A percentile compares a stretch with the other conserved stretches of the same genome.
Evolutionary conservation across 805 yeast species (phyloP).

Genomic region (Myxozyma vanderwaltii): DNA sequence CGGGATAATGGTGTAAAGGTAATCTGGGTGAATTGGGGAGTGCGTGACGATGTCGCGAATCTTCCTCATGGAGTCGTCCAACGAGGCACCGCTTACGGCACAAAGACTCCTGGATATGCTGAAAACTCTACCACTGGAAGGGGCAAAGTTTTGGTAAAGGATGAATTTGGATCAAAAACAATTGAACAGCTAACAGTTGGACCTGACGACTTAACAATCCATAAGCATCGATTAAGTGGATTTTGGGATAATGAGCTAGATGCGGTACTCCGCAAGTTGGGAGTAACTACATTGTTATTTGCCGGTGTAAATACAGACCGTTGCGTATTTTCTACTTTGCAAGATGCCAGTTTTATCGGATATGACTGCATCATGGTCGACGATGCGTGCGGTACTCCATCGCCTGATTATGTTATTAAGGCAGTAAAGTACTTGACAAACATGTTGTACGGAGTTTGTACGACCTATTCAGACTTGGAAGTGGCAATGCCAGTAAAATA

Average conservation of each 20-base stretch:
- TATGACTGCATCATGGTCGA: slow-evolving; percentile 31
- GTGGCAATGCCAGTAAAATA: background rate
- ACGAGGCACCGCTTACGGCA: slow-evolving; percentile 19
- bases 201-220: slow-evolving; percentile 15
- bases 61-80: slow-evolving; percentile 19
- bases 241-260: slow-evolving; percentile 32
- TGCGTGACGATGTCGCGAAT: slow-evolving; percentile 26
- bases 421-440: slow-evolving; percentile 24
- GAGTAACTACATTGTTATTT: slow-evolving; percentile 23
- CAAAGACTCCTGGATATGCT: slow-evolving; percentile 26
- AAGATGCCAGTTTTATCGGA: slow-evolving; percentile 29
- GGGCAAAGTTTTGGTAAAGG: slow-evolving; percentile 26
- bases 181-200: slow-evolving; percentile 23
- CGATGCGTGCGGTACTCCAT: slow-evolving; percentile 33
- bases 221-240: slow-evolving; percentile 31
- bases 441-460: slow-evolving; percentile 23
- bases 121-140: slow-evolving; percentile 20
- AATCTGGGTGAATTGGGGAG: slow-evolving; percentile 32
- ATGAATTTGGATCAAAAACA: slow-evolving; percentile 25
- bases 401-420: slow-evolving; percentile 26
- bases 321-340: slow-evolving; percentile 30
- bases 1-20: slow-evolving; percentile 18
- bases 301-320: slow-evolving; percentile 32
- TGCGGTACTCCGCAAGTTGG: slow-evolving; percentile 18
- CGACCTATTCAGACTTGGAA: slow-evolving; percentile 12